These are phyloP conservation scores for Aspergillus brasiliensis DNA, from an alignment of 2,329 filamentous ascomycete species.

Conservation along the genomic window DNA sequence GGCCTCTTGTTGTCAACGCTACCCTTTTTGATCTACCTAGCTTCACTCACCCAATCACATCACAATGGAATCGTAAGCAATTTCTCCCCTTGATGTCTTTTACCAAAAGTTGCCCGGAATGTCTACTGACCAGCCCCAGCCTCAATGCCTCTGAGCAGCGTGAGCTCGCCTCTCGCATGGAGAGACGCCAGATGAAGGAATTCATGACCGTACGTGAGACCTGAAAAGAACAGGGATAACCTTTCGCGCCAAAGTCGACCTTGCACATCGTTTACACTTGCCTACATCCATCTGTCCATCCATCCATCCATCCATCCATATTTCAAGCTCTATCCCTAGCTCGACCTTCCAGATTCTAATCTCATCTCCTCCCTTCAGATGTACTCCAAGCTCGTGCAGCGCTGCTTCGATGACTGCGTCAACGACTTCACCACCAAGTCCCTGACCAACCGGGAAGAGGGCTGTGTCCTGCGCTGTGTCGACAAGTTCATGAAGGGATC, in stretches of 20 bases:
- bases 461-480: constrained; percentile 91
- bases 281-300: background rate
- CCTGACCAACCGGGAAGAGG: constrained; percentile 81
- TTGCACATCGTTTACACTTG: background rate
- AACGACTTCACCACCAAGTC: constrained; percentile 99
- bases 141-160: constrained; percentile 81
- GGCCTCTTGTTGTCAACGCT: background rate
- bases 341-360: constrained; percentile 4
- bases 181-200: constrained; percentile 98
- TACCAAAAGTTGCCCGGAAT: background rate
- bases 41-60: constrained; percentile 17
- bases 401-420: constrained; percentile 94
- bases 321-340: background rate
- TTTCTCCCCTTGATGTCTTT: background rate
- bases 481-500: constrained; percentile 94
- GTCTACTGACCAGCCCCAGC: constrained; percentile 42
- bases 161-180: constrained; percentile 91
- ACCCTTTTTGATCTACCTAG: constrained; percentile 5
- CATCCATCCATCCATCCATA: background rate
- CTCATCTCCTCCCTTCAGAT: constrained; percentile 49
- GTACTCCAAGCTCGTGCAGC: constrained; percentile 62
- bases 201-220: constrained; percentile 81
- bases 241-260: background rate
- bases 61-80: constrained; percentile 42
- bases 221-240: background rate